A percentile compares a stretch with the other conserved stretches of the same genome.
These are phyloP conservation scores for Amanita phalloides DNA, from an alignment of 768 basidiomycete genomes.

Conservation along the genomic window DNA sequence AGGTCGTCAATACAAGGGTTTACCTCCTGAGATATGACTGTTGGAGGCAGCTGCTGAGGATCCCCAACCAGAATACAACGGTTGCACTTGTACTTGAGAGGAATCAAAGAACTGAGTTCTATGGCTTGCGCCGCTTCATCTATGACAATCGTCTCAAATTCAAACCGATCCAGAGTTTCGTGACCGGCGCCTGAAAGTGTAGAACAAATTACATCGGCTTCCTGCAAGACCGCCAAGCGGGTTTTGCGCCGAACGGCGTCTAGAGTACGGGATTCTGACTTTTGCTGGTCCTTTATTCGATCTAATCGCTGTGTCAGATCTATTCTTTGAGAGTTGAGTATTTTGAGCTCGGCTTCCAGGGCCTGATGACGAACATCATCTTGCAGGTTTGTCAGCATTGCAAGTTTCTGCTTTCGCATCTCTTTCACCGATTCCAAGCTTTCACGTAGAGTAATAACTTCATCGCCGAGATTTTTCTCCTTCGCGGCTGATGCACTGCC, in stretches of 20 bases:
- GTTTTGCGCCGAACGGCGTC: conserved; percentile 73
- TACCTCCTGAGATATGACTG: conserved; percentile 42
- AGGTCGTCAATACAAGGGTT: conserved; percentile 6
- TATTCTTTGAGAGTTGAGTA: conserved; percentile 55
- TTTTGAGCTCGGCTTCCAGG: conserved; percentile 61
- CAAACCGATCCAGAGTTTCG: conserved; percentile 68
- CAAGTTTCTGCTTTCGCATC: conserved; percentile 43
- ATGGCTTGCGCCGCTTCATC: conserved; percentile 98
- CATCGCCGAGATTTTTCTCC: conserved; percentile 35
- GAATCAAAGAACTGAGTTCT: conserved; percentile 90
- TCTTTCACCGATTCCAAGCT: conserved; percentile 65
- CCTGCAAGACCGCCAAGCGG: conserved; percentile 64
- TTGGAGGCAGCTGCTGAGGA: conserved; percentile 94
- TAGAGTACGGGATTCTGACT: conserved; percentile 68
- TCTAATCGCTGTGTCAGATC: conserved; percentile 62
- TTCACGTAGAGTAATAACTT: conserved; percentile 46
- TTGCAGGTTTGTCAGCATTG: conserved; percentile 42
- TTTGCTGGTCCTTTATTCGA: conserved; percentile 70
- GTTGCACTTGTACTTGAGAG: conserved; percentile 76
- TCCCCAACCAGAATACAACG: conserved; percentile 94
- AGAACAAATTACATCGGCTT: conserved; percentile 89
- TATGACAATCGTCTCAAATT: conserved; percentile 94
- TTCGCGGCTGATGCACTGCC: conserved; percentile 27
- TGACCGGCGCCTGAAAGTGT: conserved; percentile 93
- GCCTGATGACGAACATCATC: conserved; percentile 44